phyloP scores from a whole-genome alignment of 2,329 filamentous ascomycete genomes.

The Fusarium papillatum region DNA sequence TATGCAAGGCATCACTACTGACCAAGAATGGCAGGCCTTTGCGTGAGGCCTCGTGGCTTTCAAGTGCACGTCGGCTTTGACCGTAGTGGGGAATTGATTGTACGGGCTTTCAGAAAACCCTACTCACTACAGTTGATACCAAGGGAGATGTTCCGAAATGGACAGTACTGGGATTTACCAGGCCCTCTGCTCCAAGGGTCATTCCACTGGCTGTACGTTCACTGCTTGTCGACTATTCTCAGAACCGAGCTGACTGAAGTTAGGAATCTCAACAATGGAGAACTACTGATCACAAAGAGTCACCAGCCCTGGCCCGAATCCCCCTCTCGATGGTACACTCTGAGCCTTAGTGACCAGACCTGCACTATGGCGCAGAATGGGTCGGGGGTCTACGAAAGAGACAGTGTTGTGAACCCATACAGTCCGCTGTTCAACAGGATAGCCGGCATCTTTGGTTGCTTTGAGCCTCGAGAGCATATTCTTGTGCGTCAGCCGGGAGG shows the following conservation, averaged over 20 bases:
- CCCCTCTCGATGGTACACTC: slow-evolving; percentile 16
- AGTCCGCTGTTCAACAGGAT: slow-evolving; percentile 39
- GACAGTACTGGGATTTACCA: slow-evolving; percentile 60
- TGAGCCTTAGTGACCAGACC: slow-evolving; percentile 21
- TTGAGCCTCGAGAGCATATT: slow-evolving; percentile 34
- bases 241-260: not conserved
- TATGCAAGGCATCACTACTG: not conserved
- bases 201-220: slow-evolving; percentile 67
- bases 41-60: slow-evolving; percentile 46
- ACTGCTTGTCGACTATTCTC: slow-evolving; percentile 37
- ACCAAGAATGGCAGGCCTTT: slow-evolving; percentile 12
- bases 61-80: slow-evolving; percentile 64
- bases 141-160: slow-evolving; percentile 28
- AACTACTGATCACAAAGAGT: slow-evolving; percentile 35
- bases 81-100: slow-evolving; percentile 44
- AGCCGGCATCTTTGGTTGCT: slow-evolving; percentile 33
- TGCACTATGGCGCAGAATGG: slow-evolving; percentile 19
- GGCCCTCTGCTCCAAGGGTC: slow-evolving; percentile 60
- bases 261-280: slow-evolving; percentile 34
- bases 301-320: slow-evolving; percentile 33
- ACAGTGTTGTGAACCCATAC: slow-evolving; percentile 36
- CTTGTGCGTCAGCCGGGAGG: slow-evolving; percentile 37
- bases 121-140: slow-evolving; percentile 41
- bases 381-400: not conserved
- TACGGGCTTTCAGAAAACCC: slow-evolving; percentile 24